phyloP scores from a whole-genome alignment of 2,329 filamentous ascomycete genomes.

The Penicillium sclerotigenum region DNA sequence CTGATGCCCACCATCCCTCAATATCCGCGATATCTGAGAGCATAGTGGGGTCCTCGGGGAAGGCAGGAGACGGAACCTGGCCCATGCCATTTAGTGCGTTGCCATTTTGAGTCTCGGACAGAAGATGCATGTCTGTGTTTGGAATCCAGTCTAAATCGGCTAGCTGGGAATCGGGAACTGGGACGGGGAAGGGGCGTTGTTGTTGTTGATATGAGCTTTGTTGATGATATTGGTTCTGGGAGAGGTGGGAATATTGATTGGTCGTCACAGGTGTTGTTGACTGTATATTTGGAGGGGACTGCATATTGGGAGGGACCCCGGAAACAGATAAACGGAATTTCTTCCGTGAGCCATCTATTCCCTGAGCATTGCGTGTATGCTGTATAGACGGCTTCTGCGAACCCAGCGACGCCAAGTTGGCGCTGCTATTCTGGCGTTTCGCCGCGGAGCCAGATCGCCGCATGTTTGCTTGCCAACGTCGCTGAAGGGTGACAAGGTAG shows the following conservation, averaged over 20 bases:
- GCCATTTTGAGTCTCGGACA: slow-evolving; percentile 22
- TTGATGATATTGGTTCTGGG: slow-evolving; percentile 10
- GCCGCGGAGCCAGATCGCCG: slow-evolving; percentile 27
- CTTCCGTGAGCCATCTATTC: slow-evolving; percentile 21
- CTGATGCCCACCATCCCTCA: slow-evolving; percentile 32
- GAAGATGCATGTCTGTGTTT: slow-evolving; percentile 26
- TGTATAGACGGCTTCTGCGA: slow-evolving; percentile 12
- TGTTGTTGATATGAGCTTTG: slow-evolving; percentile 11
- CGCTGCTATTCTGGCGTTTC: slow-evolving; percentile 31
- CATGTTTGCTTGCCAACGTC: slow-evolving; percentile 40
- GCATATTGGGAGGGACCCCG: background rate
- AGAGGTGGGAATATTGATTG: slow-evolving; percentile 1
- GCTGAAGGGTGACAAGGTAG: slow-evolving; percentile 38
- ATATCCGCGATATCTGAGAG: slow-evolving; percentile 29
- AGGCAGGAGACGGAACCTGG: slow-evolving; percentile 9
- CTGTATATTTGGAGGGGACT: background rate
- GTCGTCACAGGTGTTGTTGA: background rate
- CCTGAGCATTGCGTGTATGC: slow-evolving; percentile 1
- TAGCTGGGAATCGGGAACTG: slow-evolving; percentile 11
- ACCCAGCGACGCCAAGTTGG: slow-evolving; percentile 11
- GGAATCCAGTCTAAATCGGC: slow-evolving; percentile 32
- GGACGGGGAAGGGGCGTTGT: slow-evolving; percentile 6
- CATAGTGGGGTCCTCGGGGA: slow-evolving; percentile 13
- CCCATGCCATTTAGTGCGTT: slow-evolving; percentile 2
- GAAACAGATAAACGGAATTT: slow-evolving; percentile 20